phyloP scores from a whole-genome alignment of 208 protist genomes.

The Angomonas desouzai region DNA sequence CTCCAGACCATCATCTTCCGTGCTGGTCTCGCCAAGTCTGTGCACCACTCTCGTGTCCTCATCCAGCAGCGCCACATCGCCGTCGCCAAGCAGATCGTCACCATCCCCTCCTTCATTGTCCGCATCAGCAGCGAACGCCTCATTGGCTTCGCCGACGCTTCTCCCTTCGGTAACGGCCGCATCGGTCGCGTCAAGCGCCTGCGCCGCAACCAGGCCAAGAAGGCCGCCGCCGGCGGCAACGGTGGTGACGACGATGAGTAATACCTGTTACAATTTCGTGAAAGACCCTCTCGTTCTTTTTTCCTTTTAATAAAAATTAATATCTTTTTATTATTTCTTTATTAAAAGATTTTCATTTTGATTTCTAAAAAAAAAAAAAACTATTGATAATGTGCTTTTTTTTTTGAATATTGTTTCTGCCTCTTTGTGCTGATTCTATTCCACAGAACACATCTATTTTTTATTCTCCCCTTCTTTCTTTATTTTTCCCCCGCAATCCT shows the following conservation, averaged over 20 bases:
- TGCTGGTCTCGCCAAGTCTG: conserved; percentile 97
- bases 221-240: conserved; percentile 46
- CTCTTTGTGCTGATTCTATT: not conserved
- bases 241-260: conserved; percentile 55
- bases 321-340: conserved; percentile 16
- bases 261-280: not conserved
- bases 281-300: conserved; percentile 13
- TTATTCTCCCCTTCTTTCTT: conserved; percentile 19
- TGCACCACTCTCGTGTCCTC: conserved; percentile 99
- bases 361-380: conserved; percentile 17
- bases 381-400: not conserved
- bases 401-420: not conserved
- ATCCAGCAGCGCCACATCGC: conserved; percentile 99
- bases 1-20: conserved; percentile 99
- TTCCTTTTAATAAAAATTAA: conserved; percentile 15
- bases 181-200: conserved; percentile 96
- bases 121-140: conserved; percentile 98
- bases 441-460: conserved; percentile 4
- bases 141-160: conserved; percentile 97
- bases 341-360: conserved; percentile 16
- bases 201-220: conserved; percentile 75
- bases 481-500: conserved; percentile 12
- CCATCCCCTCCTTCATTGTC: conserved; percentile 99
- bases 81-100: conserved; percentile 99
- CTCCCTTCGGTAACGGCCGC: conserved; percentile 94